Evolutionary conservation across 1,284 basidiomycete genomes (phyloP), one percentile per base, ranked within the genome.

Genomic region (Cryptococcus amylolentus): DNA sequence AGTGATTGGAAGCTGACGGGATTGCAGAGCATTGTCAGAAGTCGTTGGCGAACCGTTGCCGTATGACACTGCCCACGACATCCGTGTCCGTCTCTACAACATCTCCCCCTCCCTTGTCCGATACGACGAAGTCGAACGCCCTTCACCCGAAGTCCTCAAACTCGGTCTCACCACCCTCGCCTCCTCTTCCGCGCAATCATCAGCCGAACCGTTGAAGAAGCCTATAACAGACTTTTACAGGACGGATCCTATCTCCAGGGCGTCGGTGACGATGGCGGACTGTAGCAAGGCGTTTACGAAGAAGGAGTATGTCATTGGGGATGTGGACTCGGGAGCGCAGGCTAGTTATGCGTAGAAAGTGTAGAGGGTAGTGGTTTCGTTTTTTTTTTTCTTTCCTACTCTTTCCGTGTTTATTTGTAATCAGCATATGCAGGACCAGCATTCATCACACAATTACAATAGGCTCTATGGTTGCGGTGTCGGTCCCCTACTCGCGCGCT

Each of bases 61-160:
- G 0, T 98, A 99, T 75, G 91, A 97, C 70, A 91, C 95, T 66
- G 82, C 91, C 14, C 79, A 93, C n/a, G 82, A 83, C 51, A 80
- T 98, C 49, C 85, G 94, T 49, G 92, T 98, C 76, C 86, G 96
- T 60, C 87, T 98, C 85, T 98, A 94, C 91, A 94, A 97, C 75
- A 87, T 98, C 65, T 91, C 91, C 40, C 96, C 96, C 1, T 84
- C 90, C 2, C 81, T 98, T 28, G 86, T 97, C 40, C 84, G 91
- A 65, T 94, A 95, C 76, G 92, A 96, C 70, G 80, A 82, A 47
- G 82, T 86, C n/a, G 95, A 98, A 78, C 80, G 79, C 35, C 89
- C 88, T 3, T 89, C 88, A 1, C 64, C 77, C 1, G 88, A 88
- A 39, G 79, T 91, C 44, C 84, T 86, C 20, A 80, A 87, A 16